A percentile compares a stretch with the other conserved stretches of the same genome.
These are phyloP conservation scores for Mycosarcoma mackinlayi DNA, from an alignment of 1,284 basidiomycete genomes.

Conservation along the genomic window DNA sequence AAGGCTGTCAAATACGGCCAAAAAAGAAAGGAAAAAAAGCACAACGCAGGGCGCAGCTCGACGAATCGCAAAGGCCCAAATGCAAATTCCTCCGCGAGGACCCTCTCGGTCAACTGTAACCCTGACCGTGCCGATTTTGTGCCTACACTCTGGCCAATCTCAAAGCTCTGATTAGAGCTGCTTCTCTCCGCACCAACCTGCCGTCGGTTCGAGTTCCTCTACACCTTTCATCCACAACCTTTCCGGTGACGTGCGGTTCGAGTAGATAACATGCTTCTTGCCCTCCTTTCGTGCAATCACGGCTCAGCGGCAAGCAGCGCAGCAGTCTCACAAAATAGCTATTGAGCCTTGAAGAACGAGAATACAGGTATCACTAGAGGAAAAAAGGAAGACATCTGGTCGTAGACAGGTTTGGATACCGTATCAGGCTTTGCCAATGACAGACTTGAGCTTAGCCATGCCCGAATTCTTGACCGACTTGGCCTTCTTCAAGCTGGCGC, in stretches of 20 bases:
- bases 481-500: constrained; percentile 34
- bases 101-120: constrained; percentile 23
- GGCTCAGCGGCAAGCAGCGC: not conserved
- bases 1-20: constrained; percentile 36
- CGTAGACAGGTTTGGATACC: too few relatives aligned
- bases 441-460: constrained; percentile 47
- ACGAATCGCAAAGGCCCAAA: constrained; percentile 5
- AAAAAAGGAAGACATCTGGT: too few relatives aligned
- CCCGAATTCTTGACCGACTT: constrained; percentile 29
- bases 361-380: not conserved
- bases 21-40: too few relatives aligned
- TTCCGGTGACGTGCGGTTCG: not conserved
- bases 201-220: too few relatives aligned
- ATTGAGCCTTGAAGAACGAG: too few relatives aligned
- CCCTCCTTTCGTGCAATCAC: not conserved
- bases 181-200: not conserved
- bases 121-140: constrained; percentile 9
- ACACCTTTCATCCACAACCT: constrained; percentile 15
- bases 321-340: not conserved
- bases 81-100: constrained; percentile 16
- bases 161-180: constrained; percentile 7
- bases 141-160: constrained; percentile 14
- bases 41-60: not conserved
- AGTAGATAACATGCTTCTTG: constrained; percentile 14
- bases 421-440: constrained; percentile 37